Conservation (phyloP, 441 rosid genomes). For the Metrosideros polymorpha region DNA sequence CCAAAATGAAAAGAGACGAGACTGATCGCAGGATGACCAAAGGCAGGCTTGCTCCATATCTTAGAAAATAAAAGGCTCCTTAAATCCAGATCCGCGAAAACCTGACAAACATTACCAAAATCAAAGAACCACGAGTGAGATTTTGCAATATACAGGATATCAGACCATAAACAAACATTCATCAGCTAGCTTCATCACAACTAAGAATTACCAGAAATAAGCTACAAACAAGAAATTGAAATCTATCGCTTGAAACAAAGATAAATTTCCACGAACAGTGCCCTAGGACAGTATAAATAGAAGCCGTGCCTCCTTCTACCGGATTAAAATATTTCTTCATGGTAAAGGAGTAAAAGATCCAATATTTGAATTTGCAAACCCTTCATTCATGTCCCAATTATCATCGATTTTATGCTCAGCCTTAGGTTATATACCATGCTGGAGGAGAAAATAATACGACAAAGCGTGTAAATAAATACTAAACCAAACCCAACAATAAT, state of each 20-base stretch:
- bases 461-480: neutral
- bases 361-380: neutral
- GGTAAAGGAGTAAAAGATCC: neutral
- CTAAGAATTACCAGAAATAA: neutral
- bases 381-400: neutral
- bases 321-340: neutral
- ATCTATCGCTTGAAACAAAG: neutral
- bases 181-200: neutral
- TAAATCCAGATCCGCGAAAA: slow-evolving; percentile 36
- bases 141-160: neutral
- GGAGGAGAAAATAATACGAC: neutral
- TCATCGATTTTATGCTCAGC: neutral
- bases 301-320: neutral
- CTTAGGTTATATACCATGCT: neutral
- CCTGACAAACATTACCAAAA: slow-evolving; percentile 27
- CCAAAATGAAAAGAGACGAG: slow-evolving; percentile 60
- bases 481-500: neutral
- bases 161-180: neutral
- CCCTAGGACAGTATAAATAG: neutral
- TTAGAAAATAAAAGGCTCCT: slow-evolving; percentile 24
- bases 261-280: neutral
- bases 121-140: neutral
- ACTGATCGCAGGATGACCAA: slow-evolving; percentile 58
- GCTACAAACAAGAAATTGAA: neutral
- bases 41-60: slow-evolving; percentile 65